Evolutionary conservation across 345 rosid species (phyloP).

Genomic region (Alliaria petiolata): DNA sequence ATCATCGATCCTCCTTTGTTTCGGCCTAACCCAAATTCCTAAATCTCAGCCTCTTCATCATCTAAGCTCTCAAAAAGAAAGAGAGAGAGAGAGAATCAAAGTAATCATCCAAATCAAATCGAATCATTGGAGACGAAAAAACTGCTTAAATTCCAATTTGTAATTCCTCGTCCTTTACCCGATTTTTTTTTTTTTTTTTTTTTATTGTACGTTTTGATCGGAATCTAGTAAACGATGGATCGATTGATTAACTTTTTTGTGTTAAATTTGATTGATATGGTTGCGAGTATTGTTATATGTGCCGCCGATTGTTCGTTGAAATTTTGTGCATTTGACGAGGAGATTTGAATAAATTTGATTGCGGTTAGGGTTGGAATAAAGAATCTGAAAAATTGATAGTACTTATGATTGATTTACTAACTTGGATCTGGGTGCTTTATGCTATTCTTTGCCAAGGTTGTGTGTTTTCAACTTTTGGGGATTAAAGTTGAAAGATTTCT

Average conservation of each 20-base stretch:
- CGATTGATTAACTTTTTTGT: neutral
- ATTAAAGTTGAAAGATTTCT: neutral
- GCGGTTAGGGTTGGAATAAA: conserved; percentile 14
- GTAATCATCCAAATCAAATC: conserved; percentile 20
- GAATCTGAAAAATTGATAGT: neutral
- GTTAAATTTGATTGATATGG: conserved; percentile 3
- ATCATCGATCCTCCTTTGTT: conserved; percentile 29
- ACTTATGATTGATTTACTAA: neutral
- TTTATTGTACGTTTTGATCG: neutral
- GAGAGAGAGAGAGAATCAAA: too few relatives aligned
- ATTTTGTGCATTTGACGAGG: too few relatives aligned
- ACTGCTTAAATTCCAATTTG: conserved; percentile 26
- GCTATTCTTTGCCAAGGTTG: neutral
- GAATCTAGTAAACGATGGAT: neutral
- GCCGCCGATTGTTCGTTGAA: conserved; percentile 1
- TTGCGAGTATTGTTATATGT: neutral
- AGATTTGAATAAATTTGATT: conserved; percentile 4
- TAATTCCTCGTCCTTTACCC: conserved; percentile 30
- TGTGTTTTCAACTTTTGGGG: neutral
- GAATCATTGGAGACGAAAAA: conserved; percentile 15
- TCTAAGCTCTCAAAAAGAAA: conserved; percentile 27
- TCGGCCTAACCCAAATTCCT: conserved; percentile 31
- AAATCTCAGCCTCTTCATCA: conserved; percentile 29
- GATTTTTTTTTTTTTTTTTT: neutral
- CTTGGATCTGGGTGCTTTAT: neutral